phyloP scores from a whole-genome alignment of 306 rosid species.

The Mucuna pruriens region DNA sequence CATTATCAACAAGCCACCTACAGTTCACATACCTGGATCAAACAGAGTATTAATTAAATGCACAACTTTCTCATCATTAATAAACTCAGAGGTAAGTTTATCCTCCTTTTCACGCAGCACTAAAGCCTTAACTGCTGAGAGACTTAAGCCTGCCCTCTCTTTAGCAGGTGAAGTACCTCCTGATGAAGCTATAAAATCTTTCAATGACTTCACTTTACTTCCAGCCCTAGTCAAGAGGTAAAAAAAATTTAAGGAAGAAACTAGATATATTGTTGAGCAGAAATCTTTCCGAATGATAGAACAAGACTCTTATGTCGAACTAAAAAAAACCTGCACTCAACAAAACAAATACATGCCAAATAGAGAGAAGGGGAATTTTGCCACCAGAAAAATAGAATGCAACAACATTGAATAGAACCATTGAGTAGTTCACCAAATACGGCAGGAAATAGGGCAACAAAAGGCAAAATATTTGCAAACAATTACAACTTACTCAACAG shows the following conservation, averaged over 20 bases:
- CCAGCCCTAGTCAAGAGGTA: conserved; percentile 71
- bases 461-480: conserved; percentile 34
- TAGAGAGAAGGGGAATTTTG: background rate
- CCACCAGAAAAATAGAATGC: conserved; percentile 10
- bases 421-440: conserved; percentile 23
- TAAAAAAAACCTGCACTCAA: conserved; percentile 8
- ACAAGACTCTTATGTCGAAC: conserved; percentile 16
- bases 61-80: conserved; percentile 65
- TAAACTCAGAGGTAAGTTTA: conserved; percentile 61
- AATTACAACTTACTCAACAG: conserved; percentile 80
- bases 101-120: conserved; percentile 90
- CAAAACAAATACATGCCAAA: conserved; percentile 21
- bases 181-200: conserved; percentile 68
- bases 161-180: conserved; percentile 70
- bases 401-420: background rate
- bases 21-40: conserved; percentile 75
- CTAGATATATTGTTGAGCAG: conserved; percentile 14
- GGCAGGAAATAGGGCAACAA: conserved; percentile 8
- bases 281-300: conserved; percentile 29
- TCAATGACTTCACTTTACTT: conserved; percentile 77
- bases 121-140: conserved; percentile 81
- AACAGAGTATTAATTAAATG: conserved; percentile 71
- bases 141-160: conserved; percentile 80
- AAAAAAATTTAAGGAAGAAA: conserved; percentile 37
- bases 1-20: conserved; percentile 41